Percentiles rank a stretch among this genome's conserved stretches.
Conservation (phyloP, 257 asterid genomes). For the Penstemon eatonii region DNA sequence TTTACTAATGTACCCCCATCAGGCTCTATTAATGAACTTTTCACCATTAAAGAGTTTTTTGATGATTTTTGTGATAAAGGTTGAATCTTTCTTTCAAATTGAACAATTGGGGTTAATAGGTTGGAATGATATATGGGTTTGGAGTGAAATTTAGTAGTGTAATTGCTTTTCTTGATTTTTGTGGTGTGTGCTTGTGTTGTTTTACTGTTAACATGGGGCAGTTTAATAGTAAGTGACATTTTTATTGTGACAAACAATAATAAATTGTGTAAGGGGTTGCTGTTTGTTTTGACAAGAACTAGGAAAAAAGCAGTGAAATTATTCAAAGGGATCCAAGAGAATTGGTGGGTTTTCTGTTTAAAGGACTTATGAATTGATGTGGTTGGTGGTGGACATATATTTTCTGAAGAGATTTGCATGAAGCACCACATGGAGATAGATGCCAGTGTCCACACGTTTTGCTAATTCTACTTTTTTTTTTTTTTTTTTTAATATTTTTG, state of each 20-base stretch:
- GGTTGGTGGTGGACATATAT: constrained; percentile 13
- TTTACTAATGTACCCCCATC: constrained; percentile 83
- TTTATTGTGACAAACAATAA: neutral
- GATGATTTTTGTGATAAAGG: constrained; percentile 40
- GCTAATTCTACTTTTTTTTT: neutral
- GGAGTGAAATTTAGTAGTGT: constrained; percentile 34
- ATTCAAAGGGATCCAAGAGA: constrained; percentile 28
- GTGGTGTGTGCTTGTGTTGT: constrained; percentile 20
- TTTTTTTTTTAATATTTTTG: too few relatives aligned
- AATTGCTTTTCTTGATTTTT: constrained; percentile 33
- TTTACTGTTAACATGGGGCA: constrained; percentile 39
- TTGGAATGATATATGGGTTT: constrained; percentile 48
- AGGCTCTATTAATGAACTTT: constrained; percentile 75
- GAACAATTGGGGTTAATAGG: constrained; percentile 46
- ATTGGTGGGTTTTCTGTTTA: constrained; percentile 18
- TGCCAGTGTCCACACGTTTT: constrained; percentile 36
- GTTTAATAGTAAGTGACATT: constrained; percentile 61
- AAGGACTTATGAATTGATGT: neutral
- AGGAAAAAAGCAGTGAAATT: neutral
- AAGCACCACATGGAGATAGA: constrained; percentile 32
- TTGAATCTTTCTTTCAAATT: constrained; percentile 39
- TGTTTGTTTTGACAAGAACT: neutral
- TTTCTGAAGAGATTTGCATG: constrained; percentile 16
- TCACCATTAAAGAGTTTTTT: constrained; percentile 30
- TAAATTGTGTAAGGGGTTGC: neutral